A percentile compares a stretch with the other conserved stretches of the same genome.
Evolutionary conservation across 2,329 filamentous ascomycete genomes (phyloP).

Genomic region (Zalaria obscura): DNA sequence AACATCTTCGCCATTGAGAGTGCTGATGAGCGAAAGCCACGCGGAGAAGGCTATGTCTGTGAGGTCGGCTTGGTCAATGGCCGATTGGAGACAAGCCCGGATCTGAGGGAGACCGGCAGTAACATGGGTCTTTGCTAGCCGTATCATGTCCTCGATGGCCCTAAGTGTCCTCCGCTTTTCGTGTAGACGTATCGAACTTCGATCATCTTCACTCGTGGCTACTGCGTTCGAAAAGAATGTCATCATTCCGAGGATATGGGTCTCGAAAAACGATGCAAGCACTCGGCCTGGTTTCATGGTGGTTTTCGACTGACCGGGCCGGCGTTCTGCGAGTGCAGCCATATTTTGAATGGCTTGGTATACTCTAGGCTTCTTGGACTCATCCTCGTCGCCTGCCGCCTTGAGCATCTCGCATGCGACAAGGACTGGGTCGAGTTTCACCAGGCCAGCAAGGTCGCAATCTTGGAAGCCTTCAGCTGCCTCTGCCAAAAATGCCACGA

Average conservation of each 20-base stretch:
- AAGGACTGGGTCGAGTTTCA: constrained; percentile 60
- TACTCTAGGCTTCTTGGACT: constrained; percentile 36
- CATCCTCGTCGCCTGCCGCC: constrained; percentile 54
- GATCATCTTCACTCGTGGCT: constrained; percentile 49
- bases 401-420: constrained; percentile 75
- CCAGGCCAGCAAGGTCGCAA: constrained; percentile 50
- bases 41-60: constrained; percentile 66
- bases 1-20: constrained; percentile 66
- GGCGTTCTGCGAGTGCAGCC: constrained; percentile 33
- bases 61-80: constrained; percentile 60
- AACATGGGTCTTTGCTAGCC: constrained; percentile 56
- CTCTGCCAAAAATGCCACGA: constrained; percentile 53
- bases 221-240: constrained; percentile 55
- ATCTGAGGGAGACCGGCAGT: constrained; percentile 82
- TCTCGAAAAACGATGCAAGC: constrained; percentile 63
- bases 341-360: constrained; percentile 36
- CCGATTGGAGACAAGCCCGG: constrained; percentile 80
- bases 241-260: constrained; percentile 76
- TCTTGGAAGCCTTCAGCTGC: constrained; percentile 56
- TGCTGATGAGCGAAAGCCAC: constrained; percentile 66
- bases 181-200: constrained; percentile 6
- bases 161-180: constrained; percentile 68
- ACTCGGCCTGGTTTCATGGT: constrained; percentile 38
- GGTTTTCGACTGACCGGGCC: constrained; percentile 28
- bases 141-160: constrained; percentile 80